Conservation (phyloP, 1,139 yeast species). For the Taiozyma sp. region DNA sequence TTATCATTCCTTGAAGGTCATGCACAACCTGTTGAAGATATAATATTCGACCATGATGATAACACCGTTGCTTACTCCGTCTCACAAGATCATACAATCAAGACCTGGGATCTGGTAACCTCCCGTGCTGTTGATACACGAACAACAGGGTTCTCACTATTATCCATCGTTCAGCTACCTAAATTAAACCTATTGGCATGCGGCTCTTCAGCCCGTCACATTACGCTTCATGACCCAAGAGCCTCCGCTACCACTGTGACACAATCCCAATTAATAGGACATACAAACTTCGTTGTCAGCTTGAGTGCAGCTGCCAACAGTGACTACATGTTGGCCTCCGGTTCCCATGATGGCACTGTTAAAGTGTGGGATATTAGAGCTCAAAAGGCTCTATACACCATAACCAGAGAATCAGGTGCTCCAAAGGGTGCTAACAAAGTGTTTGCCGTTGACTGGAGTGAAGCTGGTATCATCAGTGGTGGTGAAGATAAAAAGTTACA, state of each 20-base stretch:
- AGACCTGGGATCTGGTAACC: conserved; percentile 94
- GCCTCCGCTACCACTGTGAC: conserved; percentile 45
- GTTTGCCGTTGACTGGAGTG: conserved; percentile 84
- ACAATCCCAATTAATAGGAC: conserved; percentile 75
- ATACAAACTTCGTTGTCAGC: conserved; percentile 83
- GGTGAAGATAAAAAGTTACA: conserved; percentile 93
- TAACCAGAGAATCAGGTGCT: conserved; percentile 55
- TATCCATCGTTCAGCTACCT: conserved; percentile 68
- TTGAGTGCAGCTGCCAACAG: conserved; percentile 69
- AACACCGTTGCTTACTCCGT: conserved; percentile 84
- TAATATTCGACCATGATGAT: conserved; percentile 68
- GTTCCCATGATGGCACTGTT: conserved; percentile 92
- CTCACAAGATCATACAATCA: conserved; percentile 90
- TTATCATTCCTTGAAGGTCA: conserved; percentile 76
- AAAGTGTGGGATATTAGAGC: conserved; percentile 96
- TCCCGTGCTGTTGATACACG: conserved; percentile 80
- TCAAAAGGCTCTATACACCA: conserved; percentile 78
- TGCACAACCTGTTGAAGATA: conserved; percentile 80
- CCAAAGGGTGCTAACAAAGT: conserved; percentile 51
- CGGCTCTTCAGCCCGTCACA: conserved; percentile 96
- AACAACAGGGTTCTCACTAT: conserved; percentile 80
- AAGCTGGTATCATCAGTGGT: conserved; percentile 76
- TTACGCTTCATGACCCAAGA: conserved; percentile 90
- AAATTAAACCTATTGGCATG: conserved; percentile 68
- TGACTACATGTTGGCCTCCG: conserved; percentile 79